Evolutionary conservation across 768 basidiomycete genomes (phyloP), one percentile per base, ranked within the genome.

Genomic region (Cubamyces sp.): DNA sequence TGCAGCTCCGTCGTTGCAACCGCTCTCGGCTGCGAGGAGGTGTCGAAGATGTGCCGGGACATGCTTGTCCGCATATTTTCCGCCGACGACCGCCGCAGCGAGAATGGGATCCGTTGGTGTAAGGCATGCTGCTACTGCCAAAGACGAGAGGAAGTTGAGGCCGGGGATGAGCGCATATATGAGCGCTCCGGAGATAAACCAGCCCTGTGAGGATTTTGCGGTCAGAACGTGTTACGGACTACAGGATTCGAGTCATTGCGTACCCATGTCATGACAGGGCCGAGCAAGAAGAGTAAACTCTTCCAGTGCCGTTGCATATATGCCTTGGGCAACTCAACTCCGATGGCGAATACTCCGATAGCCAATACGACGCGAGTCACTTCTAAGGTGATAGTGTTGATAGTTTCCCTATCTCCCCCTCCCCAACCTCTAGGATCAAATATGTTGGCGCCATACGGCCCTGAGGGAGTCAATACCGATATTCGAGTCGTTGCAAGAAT

Each of bases 11-110:
- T 99, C 97, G 73, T 98, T 99, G 70, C 93, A 94, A 8, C 94
- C 96, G 58, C 87, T 88, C 76, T 98, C 96, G 5, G 81, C 81
- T 8, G 88, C 80, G 18, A 90, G 77, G 55, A 90, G 72, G 66
- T 82, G 83, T 34, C 83, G 87, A 43, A 94, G 78, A 70, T 94
- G 92, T 0, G 89, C 87, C 1, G 92, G 92, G 23, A 98, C 96
- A 70, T 98, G 96, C 73, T 98, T 97, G 74, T 98, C 92, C 3
- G 97, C 97, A 77, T 94, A 99, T 78, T 92, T 96, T 34, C 96
- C 96, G 69, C 96, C 96, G 12, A 93, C 85, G 37, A 93, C 94
- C 9, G 94, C 92, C 18, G 94, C 91, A 0, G 94, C 94, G 53
- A 97, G 83, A 71, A 95, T 95, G 42, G 94, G 94, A 75, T 97